These are phyloP conservation scores for Lantana camara DNA, from an alignment of 257 asterid genomes.

Conservation along the genomic window DNA sequence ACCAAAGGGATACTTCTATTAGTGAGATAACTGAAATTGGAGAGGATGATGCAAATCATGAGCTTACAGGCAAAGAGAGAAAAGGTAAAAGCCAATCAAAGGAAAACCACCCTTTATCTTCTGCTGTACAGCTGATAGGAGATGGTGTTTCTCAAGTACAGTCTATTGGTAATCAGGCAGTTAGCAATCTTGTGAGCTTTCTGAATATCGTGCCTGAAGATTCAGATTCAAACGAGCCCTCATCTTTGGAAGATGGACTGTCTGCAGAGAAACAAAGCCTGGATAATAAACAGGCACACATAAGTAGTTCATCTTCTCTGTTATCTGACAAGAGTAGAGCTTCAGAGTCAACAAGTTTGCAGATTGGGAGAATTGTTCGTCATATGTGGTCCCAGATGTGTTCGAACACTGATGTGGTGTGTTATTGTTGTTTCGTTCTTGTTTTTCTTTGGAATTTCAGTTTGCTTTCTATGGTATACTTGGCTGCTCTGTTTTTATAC, in stretches of 20 bases:
- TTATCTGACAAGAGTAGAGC: conserved; percentile 82
- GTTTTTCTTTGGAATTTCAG: conserved; percentile 97
- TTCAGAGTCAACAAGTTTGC: conserved; percentile 71
- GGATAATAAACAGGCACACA: conserved; percentile 31
- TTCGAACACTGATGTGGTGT: conserved; percentile 88
- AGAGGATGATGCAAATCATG: conserved; percentile 45
- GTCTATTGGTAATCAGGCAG: conserved; percentile 95
- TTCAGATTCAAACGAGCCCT: conserved; percentile 68
- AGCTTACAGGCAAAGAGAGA: conserved; percentile 41
- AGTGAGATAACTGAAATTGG: conserved; percentile 81
- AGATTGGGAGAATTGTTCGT: conserved; percentile 71
- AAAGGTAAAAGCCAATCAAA: conserved; percentile 57
- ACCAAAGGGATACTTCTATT: conserved; percentile 45
- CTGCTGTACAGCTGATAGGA: conserved; percentile 90
- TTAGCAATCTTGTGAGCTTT: conserved; percentile 84
- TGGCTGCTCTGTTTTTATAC: conserved; percentile 81
- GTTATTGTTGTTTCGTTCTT: conserved; percentile 86
- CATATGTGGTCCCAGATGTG: conserved; percentile 96
- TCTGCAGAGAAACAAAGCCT: conserved; percentile 38
- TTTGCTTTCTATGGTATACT: conserved; percentile 92
- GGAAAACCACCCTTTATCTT: conserved; percentile 78
- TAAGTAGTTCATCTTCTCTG: conserved; percentile 70
- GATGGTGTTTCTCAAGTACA: conserved; percentile 98
- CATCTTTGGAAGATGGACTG: conserved; percentile 44
- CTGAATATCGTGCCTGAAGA: conserved; percentile 79